phyloP scores from a whole-genome alignment of 2,329 filamentous ascomycete genomes.

The Alternaria sp. region DNA sequence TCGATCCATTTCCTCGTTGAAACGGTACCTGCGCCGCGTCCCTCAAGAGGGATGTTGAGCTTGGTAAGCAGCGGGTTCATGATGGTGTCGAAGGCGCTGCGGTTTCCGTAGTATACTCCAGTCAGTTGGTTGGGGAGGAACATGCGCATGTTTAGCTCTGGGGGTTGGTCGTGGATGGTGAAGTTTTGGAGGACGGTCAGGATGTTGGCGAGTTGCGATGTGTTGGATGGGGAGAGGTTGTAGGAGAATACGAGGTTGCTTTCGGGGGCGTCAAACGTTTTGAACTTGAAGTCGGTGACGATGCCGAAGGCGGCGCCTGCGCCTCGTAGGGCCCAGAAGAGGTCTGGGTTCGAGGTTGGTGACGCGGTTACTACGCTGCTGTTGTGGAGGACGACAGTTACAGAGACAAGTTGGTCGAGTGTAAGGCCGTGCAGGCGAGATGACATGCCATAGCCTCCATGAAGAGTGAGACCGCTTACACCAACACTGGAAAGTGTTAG shows the following conservation, averaged over 20 bases:
- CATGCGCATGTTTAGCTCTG: conserved; percentile 37
- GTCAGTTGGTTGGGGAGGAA: conserved; percentile 24
- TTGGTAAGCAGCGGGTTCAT: conserved; percentile 31
- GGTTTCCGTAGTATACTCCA: conserved; percentile 36
- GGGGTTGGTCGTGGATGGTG: conserved; percentile 26
- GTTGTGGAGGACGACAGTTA: conserved; percentile 42
- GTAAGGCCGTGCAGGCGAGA: conserved; percentile 33
- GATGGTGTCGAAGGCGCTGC: conserved; percentile 27
- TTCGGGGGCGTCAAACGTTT: conserved; percentile 33
- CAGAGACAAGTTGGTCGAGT: conserved; percentile 32
- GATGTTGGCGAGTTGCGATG: conserved; percentile 20
- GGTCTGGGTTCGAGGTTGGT: conserved; percentile 40
- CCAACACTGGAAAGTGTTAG: conserved; percentile 27
- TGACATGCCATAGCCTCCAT: conserved; percentile 38
- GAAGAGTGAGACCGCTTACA: conserved; percentile 32
- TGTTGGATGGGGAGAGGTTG: conserved; percentile 18
- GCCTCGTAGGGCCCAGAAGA: conserved; percentile 51
- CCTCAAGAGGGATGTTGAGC: conserved; percentile 14
- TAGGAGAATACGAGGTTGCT: conserved; percentile 35
- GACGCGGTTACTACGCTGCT: conserved; percentile 46
- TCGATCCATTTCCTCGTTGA: conserved; percentile 23
- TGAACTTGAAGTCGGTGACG: conserved; percentile 45
- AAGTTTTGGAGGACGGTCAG: conserved; percentile 32
- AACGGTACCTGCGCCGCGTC: conserved; percentile 1
- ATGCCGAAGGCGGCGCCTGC: conserved; percentile 51